Evolutionary conservation across 192 early-diverging fungal species (phyloP), one percentile per base, ranked within the genome.

Genomic region (Coemansia sp.): DNA sequence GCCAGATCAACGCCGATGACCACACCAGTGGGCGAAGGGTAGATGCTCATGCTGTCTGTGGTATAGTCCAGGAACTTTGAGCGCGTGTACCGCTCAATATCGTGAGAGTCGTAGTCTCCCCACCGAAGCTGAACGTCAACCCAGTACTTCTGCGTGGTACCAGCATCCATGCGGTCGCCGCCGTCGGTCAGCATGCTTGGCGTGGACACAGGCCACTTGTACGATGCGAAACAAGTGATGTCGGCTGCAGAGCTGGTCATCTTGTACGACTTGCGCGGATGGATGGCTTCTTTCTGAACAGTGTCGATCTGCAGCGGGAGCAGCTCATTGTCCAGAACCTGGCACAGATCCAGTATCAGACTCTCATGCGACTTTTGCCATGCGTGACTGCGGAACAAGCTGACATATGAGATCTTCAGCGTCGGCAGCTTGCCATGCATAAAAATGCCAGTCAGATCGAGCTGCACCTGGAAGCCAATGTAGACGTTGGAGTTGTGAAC

Each of bases 341-440:
- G 96, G 84, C 91, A 85, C 69, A 87, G 72, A 82, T 92, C 91
- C 80, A 94, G 87, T 30, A 90, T 86, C 50, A 89, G 70, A 2
- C 87, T 89, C 76, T 96, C 94, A 83, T 96, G 96, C 59, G 94
- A 92, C 85, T 97, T 97, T 83, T 97, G 96, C 95, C 96, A 97
- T 82, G 97, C 93, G 83, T 97, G 96, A 48, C 95, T 94, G 67
- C 97, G 88, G 90, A 99, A 98, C 68, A 99, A 90, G 74, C 97
- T 96, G 85, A 99, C 97, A 42, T 98, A 85, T 5, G 95, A 97
- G 74, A 99, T 97, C 88, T 99, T 99, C 7, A 99, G 87, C 1
- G 97, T 99, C 16, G 97, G 97, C 68, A 99, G 95, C 83, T 99
- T 99, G 67, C 97, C 97, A 83, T 99, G 96, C 97, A 99, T 99